phyloP scores from a whole-genome alignment of 495 filamentous ascomycete species.

The Penicillium atrosanguineum region DNA sequence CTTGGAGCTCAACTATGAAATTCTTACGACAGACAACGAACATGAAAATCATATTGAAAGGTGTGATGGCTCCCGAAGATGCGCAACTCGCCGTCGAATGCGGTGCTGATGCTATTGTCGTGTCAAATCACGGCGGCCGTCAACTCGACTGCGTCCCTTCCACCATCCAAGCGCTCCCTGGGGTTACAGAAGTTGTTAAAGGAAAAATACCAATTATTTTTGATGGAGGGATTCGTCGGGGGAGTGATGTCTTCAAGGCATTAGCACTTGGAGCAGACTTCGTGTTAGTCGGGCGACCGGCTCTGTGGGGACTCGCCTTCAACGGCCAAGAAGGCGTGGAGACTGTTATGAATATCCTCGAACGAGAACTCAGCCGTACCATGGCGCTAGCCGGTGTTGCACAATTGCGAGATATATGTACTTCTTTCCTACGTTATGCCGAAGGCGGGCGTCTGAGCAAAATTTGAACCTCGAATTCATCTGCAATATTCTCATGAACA shows the following conservation, averaged over 20 bases:
- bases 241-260: conserved; percentile 16
- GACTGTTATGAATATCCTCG: conserved; percentile 10
- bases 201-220: conserved; percentile 12
- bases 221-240: conserved; percentile 14
- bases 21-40: conserved; percentile 8
- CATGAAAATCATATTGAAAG: conserved; percentile 15
- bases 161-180: conserved; percentile 59
- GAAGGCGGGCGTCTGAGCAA: conserved; percentile 8
- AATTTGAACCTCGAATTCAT: neutral
- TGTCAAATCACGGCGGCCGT: conserved; percentile 67
- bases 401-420: neutral
- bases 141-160: conserved; percentile 60
- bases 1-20: conserved; percentile 8
- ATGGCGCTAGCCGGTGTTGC: conserved; percentile 7
- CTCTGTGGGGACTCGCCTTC: conserved; percentile 15
- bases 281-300: conserved; percentile 8
- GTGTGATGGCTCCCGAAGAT: conserved; percentile 6
- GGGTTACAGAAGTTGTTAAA: conserved; percentile 45
- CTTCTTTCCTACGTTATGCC: conserved; percentile 1
- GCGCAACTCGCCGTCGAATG: conserved; percentile 43
- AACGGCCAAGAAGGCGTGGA: conserved; percentile 8
- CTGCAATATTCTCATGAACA: neutral
- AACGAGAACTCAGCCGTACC: conserved; percentile 6
- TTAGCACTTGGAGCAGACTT: conserved; percentile 13
- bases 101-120: conserved; percentile 58